Evolutionary conservation across 2,329 filamentous ascomycete species (phyloP).

Genomic region (Hypoxylon sp.): DNA sequence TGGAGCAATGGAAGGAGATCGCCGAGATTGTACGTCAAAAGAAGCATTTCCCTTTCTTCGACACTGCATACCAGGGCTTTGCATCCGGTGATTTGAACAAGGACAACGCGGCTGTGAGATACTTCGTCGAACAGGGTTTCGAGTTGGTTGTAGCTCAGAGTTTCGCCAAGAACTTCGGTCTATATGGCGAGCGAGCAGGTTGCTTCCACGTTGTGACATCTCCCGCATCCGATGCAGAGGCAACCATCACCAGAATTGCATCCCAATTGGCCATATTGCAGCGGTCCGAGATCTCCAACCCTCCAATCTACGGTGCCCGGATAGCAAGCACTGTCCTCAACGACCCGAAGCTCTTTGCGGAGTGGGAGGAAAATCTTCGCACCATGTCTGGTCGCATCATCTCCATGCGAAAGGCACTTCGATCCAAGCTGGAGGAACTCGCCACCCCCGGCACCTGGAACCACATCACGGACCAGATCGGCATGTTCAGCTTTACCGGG

Average conservation of each 20-base stretch:
- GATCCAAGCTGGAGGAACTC: conserved; percentile 81
- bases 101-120: conserved; percentile 91
- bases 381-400: conserved; percentile 98
- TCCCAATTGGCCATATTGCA: conserved; percentile 94
- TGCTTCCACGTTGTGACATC: conserved; percentile 93
- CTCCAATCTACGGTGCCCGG: conserved; percentile 90
- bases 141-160: conserved; percentile 89
- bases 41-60: conserved; percentile 97
- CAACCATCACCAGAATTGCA: conserved; percentile 71
- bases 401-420: conserved; percentile 83
- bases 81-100: conserved; percentile 86
- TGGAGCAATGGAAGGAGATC: conserved; percentile 93
- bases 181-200: conserved; percentile 95
- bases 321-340: conserved; percentile 88
- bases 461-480: conserved; percentile 98
- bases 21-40: conserved; percentile 78
- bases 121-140: conserved; percentile 93
- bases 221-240: conserved; percentile 71
- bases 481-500: conserved; percentile 98
- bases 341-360: conserved; percentile 78
- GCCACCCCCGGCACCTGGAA: conserved; percentile 92
- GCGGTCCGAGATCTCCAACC: conserved; percentile 97
- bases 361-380: conserved; percentile 91
- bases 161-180: conserved; percentile 97
- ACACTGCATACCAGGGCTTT: conserved; percentile 97